phyloP scores from a whole-genome alignment of 768 basidiomycete species.

The Boletus tylopilopsis region DNA sequence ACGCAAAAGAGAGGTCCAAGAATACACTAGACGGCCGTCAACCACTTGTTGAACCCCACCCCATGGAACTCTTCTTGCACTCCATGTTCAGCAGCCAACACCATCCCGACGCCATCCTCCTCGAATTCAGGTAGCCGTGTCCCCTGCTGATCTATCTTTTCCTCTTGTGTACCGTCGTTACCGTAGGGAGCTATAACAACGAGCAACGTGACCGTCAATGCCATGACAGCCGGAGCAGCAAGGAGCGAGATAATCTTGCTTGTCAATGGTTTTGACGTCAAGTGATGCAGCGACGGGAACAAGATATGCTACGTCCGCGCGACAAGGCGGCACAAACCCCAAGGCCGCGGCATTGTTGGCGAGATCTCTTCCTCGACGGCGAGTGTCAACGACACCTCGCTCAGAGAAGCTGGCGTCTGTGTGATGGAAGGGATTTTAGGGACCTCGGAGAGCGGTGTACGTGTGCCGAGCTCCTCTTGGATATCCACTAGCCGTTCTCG shows the following conservation, averaged over 20 bases:
- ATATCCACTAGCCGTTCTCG: conserved; percentile 1
- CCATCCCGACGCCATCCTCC: conserved; percentile 67
- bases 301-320: conserved; percentile 54
- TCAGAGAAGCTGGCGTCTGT: conserved; percentile 48
- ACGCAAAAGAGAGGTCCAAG: conserved; percentile 79
- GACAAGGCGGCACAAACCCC: conserved; percentile 35
- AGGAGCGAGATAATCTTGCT: conserved; percentile 74
- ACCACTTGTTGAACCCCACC: conserved; percentile 69
- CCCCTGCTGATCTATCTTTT: conserved; percentile 34
- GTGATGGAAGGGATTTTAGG: conserved; percentile 52
- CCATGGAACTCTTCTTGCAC: conserved; percentile 67
- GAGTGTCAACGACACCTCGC: conserved; percentile 37
- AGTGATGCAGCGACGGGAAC: conserved; percentile 81
- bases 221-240: conserved; percentile 83
- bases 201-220: conserved; percentile 84
- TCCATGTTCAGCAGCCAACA: conserved; percentile 71
- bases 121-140: conserved; percentile 64
- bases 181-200: conserved; percentile 72
- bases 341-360: conserved; percentile 35
- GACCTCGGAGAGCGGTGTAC: conserved; percentile 20
- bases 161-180: conserved; percentile 10
- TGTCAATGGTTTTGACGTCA: conserved; percentile 63
- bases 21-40: conserved; percentile 80
- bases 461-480: conserved; percentile 12
- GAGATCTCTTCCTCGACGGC: conserved; percentile 44